These are phyloP conservation scores for Cordyceps tenuipes DNA, from an alignment of 2,329 filamentous ascomycete genomes.

Conservation along the genomic window DNA sequence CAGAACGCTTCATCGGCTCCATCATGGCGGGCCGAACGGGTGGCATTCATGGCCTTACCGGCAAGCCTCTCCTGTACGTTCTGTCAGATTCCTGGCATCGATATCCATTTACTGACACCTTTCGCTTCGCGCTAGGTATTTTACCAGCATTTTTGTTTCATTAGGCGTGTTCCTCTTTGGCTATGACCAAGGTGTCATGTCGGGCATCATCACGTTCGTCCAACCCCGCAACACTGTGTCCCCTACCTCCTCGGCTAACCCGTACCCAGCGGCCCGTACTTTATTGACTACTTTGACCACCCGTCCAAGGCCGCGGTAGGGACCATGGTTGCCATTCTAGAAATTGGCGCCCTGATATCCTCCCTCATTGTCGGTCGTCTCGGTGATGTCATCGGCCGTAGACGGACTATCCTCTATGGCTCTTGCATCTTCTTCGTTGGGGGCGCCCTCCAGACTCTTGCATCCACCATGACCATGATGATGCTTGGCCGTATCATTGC, in stretches of 20 bases:
- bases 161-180: constrained; percentile 83
- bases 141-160: constrained; percentile 86
- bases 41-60: constrained; percentile 84
- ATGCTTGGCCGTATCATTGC: constrained; percentile 72
- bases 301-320: constrained; percentile 81
- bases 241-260: constrained; percentile 11
- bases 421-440: constrained; percentile 81
- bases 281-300: constrained; percentile 87
- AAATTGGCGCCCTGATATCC: constrained; percentile 85
- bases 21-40: constrained; percentile 78
- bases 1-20: constrained; percentile 63
- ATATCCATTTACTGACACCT: constrained; percentile 15
- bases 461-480: constrained; percentile 86
- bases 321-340: constrained; percentile 95
- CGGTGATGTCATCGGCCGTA: constrained; percentile 83
- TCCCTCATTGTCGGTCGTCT: constrained; percentile 80
- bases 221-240: constrained; percentile 5
- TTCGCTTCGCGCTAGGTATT: constrained; percentile 54
- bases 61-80: constrained; percentile 81
- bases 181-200: constrained; percentile 89
- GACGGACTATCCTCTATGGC: constrained; percentile 86
- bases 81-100: constrained; percentile 14
- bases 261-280: constrained; percentile 64
- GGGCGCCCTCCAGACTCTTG: constrained; percentile 74
- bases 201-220: constrained; percentile 57